These are phyloP conservation scores for sunflower (Helianthus annuus) DNA, from an alignment of 129 eudicot species.

Conservation along the genomic window DNA sequence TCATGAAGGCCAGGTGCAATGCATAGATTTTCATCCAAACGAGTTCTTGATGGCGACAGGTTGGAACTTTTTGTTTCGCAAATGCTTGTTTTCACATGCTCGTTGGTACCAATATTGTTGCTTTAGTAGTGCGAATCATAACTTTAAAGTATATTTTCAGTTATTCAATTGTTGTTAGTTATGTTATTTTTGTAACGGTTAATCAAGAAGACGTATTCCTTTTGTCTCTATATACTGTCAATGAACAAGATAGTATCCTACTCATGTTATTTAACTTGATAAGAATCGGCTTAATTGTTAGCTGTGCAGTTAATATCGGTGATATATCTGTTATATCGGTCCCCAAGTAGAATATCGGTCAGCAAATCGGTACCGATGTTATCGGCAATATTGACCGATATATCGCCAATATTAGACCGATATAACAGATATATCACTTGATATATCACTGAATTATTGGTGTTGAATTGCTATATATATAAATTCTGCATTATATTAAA, in stretches of 20 bases:
- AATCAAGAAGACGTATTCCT: slow-evolving; percentile 1
- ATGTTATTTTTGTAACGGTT: neutral
- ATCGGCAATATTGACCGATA: no score
- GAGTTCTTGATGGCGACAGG: slow-evolving; percentile 99
- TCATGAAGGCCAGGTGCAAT: slow-evolving; percentile 94
- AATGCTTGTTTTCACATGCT: slow-evolving; percentile 7
- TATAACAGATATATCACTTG: no score
- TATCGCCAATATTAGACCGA: no score
- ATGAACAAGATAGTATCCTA: neutral
- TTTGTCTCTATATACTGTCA: slow-evolving; percentile 12
- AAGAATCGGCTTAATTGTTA: neutral
- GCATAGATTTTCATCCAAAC: slow-evolving; percentile 96
- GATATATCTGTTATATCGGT: no score
- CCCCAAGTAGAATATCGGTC: no score
- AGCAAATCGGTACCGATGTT: no score
- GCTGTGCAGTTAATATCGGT: no score
- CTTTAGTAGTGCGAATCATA: slow-evolving; percentile 10
- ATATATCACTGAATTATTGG: no score
- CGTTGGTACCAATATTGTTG: slow-evolving; percentile 1
- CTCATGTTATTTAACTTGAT: neutral
- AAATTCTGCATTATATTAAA: no score
- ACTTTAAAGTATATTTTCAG: neutral
- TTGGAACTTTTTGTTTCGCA: slow-evolving; percentile 30
- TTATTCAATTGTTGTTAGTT: slow-evolving; percentile 6
- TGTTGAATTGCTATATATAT: no score